Evolutionary conservation across 768 basidiomycete species (phyloP).

Genomic region (Atractiella rhizophila): DNA sequence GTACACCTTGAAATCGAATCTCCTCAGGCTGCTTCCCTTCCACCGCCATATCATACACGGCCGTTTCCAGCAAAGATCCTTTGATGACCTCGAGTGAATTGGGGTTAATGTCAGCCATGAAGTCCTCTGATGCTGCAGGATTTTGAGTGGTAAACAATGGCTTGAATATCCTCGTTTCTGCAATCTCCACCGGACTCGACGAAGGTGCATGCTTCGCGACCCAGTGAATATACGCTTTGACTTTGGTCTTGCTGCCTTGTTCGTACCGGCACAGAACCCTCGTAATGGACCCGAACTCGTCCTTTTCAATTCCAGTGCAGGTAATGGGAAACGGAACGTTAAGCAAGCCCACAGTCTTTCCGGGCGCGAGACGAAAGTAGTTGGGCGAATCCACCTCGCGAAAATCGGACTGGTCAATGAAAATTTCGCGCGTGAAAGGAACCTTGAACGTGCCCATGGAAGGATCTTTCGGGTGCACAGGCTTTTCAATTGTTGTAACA

Average conservation of each 20-base stretch:
- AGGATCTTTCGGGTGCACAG: slow-evolving; percentile 77
- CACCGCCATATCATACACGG: slow-evolving; percentile 55
- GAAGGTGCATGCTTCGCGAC: slow-evolving; percentile 58
- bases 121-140: slow-evolving; percentile 45
- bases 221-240: slow-evolving; percentile 92
- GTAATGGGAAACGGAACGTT: slow-evolving; percentile 77
- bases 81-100: slow-evolving; percentile 53
- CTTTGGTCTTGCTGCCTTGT: slow-evolving; percentile 28
- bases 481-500: slow-evolving; percentile 57
- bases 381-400: slow-evolving; percentile 60
- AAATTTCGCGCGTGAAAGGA: slow-evolving; percentile 67
- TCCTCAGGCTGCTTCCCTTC: slow-evolving; percentile 34
- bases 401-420: slow-evolving; percentile 86
- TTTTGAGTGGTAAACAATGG: slow-evolving; percentile 84
- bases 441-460: slow-evolving; percentile 54
- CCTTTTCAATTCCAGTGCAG: slow-evolving; percentile 62
- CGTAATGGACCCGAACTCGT: slow-evolving; percentile 47
- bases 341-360: slow-evolving; percentile 90
- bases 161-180: slow-evolving; percentile 78
- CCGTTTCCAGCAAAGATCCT: slow-evolving; percentile 62
- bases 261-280: slow-evolving; percentile 62
- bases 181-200: slow-evolving; percentile 55
- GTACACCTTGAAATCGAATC: slow-evolving; percentile 82
- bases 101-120: slow-evolving; percentile 54
- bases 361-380: slow-evolving; percentile 91